Base-by-base conservation (phyloP, 2,329 filamentous ascomycete species). In the Leptodontidium sp. region DNA sequence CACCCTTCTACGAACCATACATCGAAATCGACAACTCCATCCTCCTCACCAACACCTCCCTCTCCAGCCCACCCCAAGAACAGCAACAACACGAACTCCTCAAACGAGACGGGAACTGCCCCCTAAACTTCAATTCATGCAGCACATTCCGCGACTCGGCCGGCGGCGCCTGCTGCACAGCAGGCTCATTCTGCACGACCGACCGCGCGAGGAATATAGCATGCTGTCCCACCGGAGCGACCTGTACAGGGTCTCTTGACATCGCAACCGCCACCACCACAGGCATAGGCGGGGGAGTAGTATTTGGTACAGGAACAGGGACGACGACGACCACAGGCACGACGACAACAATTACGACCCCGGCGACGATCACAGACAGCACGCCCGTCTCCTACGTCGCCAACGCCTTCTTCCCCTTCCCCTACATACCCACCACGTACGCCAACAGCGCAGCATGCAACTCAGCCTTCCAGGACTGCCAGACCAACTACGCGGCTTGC, bases 361-460 rank as follows among this genome's bases (percentile, higher is more conserved):
- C 72, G 1, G 62, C 68, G 2, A 73, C 72, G 21, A 63, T 68
- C 12, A 70, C 72, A 6, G 61, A 62, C 29, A 68, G 68, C 2
- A 77, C 79, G 24, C 75, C 79, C 1, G 80, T 81, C 24, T 86
- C 86, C 43, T 88, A 83, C 75, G 86, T 90, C 21, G 78, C 82
- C 52, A 90, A 90, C 76, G 73, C 80, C 32, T 89, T 85, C 78
- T 90, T 89, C 76, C 83, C 85, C 12, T 90, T 89, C 76, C 88
- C 88, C 1, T 86, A 86, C 74, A 82, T 88, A 63, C 68, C 76
- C 58, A 87, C 85, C 0, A 82, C 82, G 14, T 88, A 87, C 70
- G 75, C 79, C 68, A 84, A 88, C 72, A 77, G 79, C 21, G 84
- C 79, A 15, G 83, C 83, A 6, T 90, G 88, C 74, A 82, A 82